Evolutionary conservation across 2,329 filamentous ascomycete species (phyloP), one percentile per base, ranked within the genome.

Genomic region (Zasmidium cellare): DNA sequence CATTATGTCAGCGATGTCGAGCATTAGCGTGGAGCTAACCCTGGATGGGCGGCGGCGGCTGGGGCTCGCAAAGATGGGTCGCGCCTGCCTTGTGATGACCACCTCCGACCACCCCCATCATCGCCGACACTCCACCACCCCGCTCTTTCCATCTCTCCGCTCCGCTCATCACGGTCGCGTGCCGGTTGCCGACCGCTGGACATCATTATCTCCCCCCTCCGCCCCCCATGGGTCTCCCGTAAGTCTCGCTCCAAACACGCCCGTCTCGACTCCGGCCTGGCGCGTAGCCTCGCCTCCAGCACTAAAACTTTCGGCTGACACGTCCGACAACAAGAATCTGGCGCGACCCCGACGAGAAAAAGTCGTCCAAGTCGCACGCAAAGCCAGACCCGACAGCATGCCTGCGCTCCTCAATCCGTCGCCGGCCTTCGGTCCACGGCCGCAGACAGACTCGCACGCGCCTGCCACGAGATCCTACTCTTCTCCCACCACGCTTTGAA

Each of bases 401-500:
- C 57, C 56, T 79, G 55, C 82, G 84, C 68, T 86, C 83, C 41
- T 73, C 82, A 45, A 87, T 87, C 67, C 81, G 84, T 59, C 81
- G 84, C 58, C 67, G 68, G 50, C 60, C 69, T 41, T 68, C 66
- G 6, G 60, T 71, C 6, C 69, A 72, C 46, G 69, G 65, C 58
- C 68, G 67, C 53, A 59, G 65, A 46, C 50, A 57, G 28, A 58
- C 60, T 31, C 65, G 68, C 52, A 58, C 62, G 51, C 62, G 65
- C 47, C 70, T 77, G 60, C 63, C 51, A 22, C 64, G 65, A 49
- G 61, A 66, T 31, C 48, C 61, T 18, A 62, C 65, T 11, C 31
- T 63, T 12, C 51, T 65, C n/a, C 57, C 64, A 19, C 66, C 67
- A 28, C 65, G 64, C 44, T 59, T 67, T 38, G 62, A 66, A 55